Percentiles rank a stretch among this genome's conserved stretches.
Evolutionary conservation across 1,284 basidiomycete species (phyloP).

Genomic region (Tilletia walkeri): DNA sequence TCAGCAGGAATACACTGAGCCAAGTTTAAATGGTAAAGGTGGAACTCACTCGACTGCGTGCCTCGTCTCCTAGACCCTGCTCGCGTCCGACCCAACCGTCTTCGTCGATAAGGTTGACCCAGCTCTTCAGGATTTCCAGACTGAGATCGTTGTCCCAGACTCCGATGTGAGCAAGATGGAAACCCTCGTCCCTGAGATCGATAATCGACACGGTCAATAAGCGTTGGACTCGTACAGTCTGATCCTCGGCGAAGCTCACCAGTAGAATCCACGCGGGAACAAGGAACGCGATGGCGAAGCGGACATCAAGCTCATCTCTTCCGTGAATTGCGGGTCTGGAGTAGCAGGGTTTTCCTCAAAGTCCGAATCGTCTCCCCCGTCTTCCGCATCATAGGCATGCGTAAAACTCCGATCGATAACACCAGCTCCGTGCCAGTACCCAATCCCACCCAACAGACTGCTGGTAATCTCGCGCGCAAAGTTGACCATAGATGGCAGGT

Average conservation of each 20-base stretch:
- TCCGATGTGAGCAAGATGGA: constrained; percentile 85
- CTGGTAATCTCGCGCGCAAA: constrained; percentile 86
- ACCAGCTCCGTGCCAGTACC: constrained; percentile 88
- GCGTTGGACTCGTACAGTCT: not conserved
- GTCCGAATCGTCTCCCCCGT: constrained; percentile 41
- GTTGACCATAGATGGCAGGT: constrained; percentile 36
- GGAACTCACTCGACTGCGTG: constrained; percentile 69
- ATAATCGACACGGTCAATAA: no score
- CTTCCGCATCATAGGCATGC: constrained; percentile 74
- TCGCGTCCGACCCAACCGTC: constrained; percentile 93
- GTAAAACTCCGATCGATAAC: constrained; percentile 79
- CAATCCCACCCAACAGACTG: constrained; percentile 84
- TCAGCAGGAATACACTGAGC: not conserved
- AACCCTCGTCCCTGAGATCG: constrained; percentile 73
- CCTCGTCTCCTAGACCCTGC: constrained; percentile 92
- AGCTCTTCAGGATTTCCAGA: constrained; percentile 81
- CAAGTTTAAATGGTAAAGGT: not conserved
- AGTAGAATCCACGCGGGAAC: constrained; percentile 95
- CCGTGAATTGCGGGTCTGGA: constrained; percentile 67
- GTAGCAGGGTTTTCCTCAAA: constrained; percentile 36
- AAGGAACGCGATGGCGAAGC: constrained; percentile 91
- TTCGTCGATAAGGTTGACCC: constrained; percentile 84
- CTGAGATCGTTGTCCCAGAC: constrained; percentile 88
- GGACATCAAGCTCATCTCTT: constrained; percentile 72
- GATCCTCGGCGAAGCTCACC: constrained; percentile 57